Evolutionary conservation across 2,329 filamentous ascomycete species (phyloP).

Genomic region (Neopestalotiopsis clavispora): DNA sequence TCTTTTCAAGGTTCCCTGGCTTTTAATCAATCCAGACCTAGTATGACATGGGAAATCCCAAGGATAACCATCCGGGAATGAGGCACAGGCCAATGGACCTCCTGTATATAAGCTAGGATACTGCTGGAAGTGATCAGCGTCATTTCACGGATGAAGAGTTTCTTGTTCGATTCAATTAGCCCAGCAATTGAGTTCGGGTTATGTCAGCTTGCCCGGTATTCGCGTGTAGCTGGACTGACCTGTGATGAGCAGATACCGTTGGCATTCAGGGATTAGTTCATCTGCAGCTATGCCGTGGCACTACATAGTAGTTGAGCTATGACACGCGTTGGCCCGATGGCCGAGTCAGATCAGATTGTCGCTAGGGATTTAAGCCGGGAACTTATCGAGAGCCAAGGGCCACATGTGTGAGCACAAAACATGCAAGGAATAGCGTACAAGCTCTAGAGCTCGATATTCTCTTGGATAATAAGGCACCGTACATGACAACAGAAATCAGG

Average conservation of each 20-base stretch:
- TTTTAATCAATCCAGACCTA: neutral
- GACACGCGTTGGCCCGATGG: neutral
- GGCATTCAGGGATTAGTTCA: neutral
- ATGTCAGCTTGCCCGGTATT: neutral
- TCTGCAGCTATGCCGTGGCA: neutral
- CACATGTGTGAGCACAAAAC: neutral
- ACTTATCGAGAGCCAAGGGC: neutral
- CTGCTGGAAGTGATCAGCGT: neutral
- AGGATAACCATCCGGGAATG: neutral
- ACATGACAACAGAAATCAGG: neutral
- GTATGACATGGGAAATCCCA: neutral
- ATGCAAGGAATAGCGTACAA: neutral
- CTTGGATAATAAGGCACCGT: neutral
- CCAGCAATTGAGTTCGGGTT: neutral
- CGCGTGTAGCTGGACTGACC: neutral
- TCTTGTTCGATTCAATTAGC: neutral
- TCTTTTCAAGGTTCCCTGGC: too few relatives aligned
- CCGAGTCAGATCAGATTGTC: neutral
- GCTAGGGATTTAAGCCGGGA: neutral
- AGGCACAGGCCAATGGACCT: neutral
- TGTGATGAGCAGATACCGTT: neutral
- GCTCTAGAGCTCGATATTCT: neutral
- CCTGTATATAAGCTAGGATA: neutral
- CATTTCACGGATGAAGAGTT: neutral
- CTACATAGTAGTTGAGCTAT: neutral